These are phyloP conservation scores for Orbilia ellipsospora DNA, from an alignment of 2,329 filamentous ascomycete species.

Conservation along the genomic window DNA sequence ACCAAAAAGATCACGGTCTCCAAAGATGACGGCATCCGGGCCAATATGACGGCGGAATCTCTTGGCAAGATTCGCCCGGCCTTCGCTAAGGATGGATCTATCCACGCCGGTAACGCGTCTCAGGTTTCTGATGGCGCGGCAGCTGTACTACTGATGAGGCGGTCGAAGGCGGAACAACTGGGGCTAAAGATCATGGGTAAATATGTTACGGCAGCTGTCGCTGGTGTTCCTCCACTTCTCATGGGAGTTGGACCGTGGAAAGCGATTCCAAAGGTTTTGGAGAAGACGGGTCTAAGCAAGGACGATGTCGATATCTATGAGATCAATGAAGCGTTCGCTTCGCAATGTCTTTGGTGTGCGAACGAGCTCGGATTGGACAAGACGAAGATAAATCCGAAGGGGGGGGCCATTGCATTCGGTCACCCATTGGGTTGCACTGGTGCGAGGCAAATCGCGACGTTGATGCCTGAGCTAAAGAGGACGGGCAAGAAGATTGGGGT, in stretches of 20 bases:
- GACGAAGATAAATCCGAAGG: slow-evolving; percentile 96
- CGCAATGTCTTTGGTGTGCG: slow-evolving; percentile 91
- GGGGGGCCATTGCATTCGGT: slow-evolving; percentile 93
- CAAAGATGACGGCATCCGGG: slow-evolving; percentile 86
- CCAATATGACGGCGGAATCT: slow-evolving; percentile 85
- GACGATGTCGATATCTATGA: slow-evolving; percentile 97
- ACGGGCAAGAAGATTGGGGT: slow-evolving; percentile 87
- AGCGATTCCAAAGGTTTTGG: slow-evolving; percentile 90
- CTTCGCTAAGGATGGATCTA: slow-evolving; percentile 89
- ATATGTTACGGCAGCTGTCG: slow-evolving; percentile 84
- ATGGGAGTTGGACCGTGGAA: slow-evolving; percentile 98
- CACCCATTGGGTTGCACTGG: slow-evolving; percentile 96
- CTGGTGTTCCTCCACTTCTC: slow-evolving; percentile 89
- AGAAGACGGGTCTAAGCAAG: slow-evolving; percentile 84
- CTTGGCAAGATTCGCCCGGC: slow-evolving; percentile 91
- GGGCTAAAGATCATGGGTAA: slow-evolving; percentile 92
- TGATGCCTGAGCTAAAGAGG: slow-evolving; percentile 88
- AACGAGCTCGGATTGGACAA: slow-evolving; percentile 84
- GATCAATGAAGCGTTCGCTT: slow-evolving; percentile 99
- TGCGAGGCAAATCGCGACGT: slow-evolving; percentile 89
- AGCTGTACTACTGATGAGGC: slow-evolving; percentile 94
- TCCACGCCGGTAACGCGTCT: slow-evolving; percentile 95
- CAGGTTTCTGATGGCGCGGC: slow-evolving; percentile 97
- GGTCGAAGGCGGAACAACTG: slow-evolving; percentile 85
- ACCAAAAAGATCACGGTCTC: slow-evolving; percentile 83